A percentile compares a stretch with the other conserved stretches of the same genome.
phyloP scores from a whole-genome alignment of 148 eudicot genomes.

The Dysphania ambrosioides region DNA sequence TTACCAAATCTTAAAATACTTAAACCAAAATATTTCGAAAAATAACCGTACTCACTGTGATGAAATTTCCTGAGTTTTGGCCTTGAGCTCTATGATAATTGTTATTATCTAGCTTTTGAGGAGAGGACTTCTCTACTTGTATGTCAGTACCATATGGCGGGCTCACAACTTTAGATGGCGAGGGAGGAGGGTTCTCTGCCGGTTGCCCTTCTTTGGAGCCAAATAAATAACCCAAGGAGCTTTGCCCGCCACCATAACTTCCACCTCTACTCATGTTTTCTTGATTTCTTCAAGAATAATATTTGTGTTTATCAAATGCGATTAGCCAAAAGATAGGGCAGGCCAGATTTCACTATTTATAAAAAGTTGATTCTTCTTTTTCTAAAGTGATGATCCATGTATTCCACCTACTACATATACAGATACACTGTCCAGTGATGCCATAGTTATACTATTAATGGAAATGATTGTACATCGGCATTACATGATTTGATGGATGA shows the following conservation, averaged over 20 bases:
- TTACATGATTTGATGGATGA: conserved; percentile 5
- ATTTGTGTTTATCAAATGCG: neutral
- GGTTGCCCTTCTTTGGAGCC: conserved; percentile 36
- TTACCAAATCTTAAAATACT: neutral
- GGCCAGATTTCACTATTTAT: conserved; percentile 9
- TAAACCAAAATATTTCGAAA: neutral
- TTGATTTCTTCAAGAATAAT: neutral
- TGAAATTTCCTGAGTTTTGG: conserved; percentile 51
- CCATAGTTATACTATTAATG: conserved; percentile 7
- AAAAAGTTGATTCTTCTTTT: neutral
- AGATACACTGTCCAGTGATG: too few species aligned
- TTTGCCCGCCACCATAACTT: conserved; percentile 75
- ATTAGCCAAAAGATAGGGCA: conserved; percentile 11
- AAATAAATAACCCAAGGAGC: conserved; percentile 72
- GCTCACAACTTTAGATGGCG: conserved; percentile 29
- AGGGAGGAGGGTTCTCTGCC: conserved; percentile 29
- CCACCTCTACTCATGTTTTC: conserved; percentile 61
- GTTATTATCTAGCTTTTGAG: conserved; percentile 27
- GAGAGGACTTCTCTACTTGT: conserved; percentile 21
- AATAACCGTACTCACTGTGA: conserved; percentile 46
- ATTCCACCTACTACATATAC: conserved; percentile 16
- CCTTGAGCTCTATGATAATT: conserved; percentile 40
- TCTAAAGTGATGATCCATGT: conserved; percentile 9
- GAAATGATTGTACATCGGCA: conserved; percentile 9
- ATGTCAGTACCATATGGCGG: conserved; percentile 65